Evolutionary conservation across 2,329 filamentous ascomycete genomes (phyloP), one percentile per base, ranked within the genome.

Genomic region (Sporothrix brasiliensis): DNA sequence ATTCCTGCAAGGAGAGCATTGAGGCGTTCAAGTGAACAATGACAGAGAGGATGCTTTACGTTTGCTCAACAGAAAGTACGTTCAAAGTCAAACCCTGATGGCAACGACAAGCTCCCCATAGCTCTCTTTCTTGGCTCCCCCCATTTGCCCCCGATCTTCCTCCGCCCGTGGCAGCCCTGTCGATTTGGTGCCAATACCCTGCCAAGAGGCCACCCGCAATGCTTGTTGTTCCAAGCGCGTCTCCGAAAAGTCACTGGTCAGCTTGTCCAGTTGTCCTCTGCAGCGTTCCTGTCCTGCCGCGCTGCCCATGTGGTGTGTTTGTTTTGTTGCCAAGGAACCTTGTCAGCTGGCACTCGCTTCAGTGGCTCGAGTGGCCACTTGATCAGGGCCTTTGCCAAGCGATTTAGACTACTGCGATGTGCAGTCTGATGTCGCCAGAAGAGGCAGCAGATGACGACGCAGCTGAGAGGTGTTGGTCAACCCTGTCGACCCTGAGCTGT

Each of bases 361-460:
- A 61, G 34, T 39, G 53, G 30, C 27, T 24, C 6, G n/a, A 34
- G 41, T 44, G 41, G 11, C 41, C 3, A 6, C 44, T 6, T 49
- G 44, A 13, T 44, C 56, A 56, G 53, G 53, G 27, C 27, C 50
- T 30, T 27, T 58, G 66, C 66, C 52, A 68, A 68, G 66, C 66
- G 34, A 34, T 24, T 34, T 49, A 49, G 52, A 19, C 66, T 34
- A 21, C 27, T 68, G 65, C 4, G n/a, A 11, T 14, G 56, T 3
- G 39, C 65, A 4, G 47, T 52, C 47, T 66, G 63, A 21, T 44
- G 47, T 66, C 4, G 65, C 50, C 52, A 14, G 39, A 53, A 56
- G 47, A 44, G 66, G 53, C 41, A 53, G 21, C 39, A 68, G 34
- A 30, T 56, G 66, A 68, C 66, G 52, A 68, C 52, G 66, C 66